Evolutionary conservation across 176 grass and related monocot genomes (phyloP), one percentile per base, ranked within the genome.

Genomic region (Oryza officinalis): DNA sequence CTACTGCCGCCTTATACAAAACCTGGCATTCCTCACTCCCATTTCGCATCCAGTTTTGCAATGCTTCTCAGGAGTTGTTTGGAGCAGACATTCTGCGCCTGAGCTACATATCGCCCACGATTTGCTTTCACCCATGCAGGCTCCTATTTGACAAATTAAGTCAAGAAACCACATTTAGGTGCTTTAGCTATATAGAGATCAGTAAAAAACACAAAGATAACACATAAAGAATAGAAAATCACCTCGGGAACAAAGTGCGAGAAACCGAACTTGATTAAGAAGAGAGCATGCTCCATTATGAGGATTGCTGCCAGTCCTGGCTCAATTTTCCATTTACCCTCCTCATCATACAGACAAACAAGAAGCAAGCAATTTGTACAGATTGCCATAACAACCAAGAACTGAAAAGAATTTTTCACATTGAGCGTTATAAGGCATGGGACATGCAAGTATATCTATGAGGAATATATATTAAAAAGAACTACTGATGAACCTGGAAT

Each of bases 341-440:
- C 93, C 87, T 87, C 83, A 35, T 99, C 93, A 23, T 99, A 96
- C 11, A 96, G 81, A 78, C 93, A 99, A 89, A 96, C 80, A 35
- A 99, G 92, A 85, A 99, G 89, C 74, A 99, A 73, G 80, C 93
- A 99, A 86, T 96, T 99, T n/a, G 96, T 96, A 85, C 96, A 99
- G 65, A 99, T 99, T 54, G 93, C 91, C 93, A 96, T 96, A 71
- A 99, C 89, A 65, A 96, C 82, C 68, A 99, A 85, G 87, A 99
- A 96, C 96, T 99, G 89, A 74, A 87, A 88, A 74, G 20, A 74
- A 80, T 7, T 0, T 0, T 22, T 23, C 5, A 22, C 5, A 79
- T 12, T 86, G 25, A 88, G 57, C 64, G 85, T 83, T 61, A 38
- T 1, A 6, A 46, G 33, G 13, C 47, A 44, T 66, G 41, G 2